Evolutionary conservation across 169 alveolate genomes (phyloP).

Genomic region (Plasmodium blacklocki): DNA sequence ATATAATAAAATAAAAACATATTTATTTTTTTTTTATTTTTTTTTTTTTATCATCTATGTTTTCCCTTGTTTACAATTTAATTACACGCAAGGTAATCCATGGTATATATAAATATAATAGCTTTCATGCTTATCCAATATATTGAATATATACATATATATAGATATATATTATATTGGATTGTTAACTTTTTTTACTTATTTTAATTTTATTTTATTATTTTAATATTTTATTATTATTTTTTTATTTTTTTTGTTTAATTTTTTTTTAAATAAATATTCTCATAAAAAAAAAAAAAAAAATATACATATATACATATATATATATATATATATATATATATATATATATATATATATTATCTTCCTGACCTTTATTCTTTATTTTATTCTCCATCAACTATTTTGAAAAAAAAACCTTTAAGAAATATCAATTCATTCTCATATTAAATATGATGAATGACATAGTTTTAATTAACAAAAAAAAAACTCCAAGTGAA

Average conservation of each 20-base stretch:
- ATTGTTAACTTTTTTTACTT: background rate
- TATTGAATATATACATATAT: background rate
- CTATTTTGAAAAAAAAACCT: background rate
- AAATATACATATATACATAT: no score
- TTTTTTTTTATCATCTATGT: no score
- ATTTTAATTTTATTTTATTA: background rate
- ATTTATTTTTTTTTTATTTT: no score
- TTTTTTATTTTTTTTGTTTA: background rate
- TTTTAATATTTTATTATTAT: background rate
- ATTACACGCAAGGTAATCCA: no score
- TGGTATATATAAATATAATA: no score
- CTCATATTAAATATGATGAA: constrained; percentile 44
- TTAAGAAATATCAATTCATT: background rate
- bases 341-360: background rate
- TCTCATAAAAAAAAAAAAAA: no score
- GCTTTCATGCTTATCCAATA: background rate
- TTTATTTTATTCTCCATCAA: constrained; percentile 16
- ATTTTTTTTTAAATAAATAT: no score
- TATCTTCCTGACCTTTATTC: background rate
- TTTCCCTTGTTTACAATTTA: no score
- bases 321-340: background rate
- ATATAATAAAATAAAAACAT: background rate
- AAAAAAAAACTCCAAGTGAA: constrained; percentile 72
- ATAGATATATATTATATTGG: background rate
- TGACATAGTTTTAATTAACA: constrained; percentile 60